Percentiles rank a stretch among this genome's conserved stretches.
phyloP scores from a whole-genome alignment of 306 rosid species.

The Pueraria montana region DNA sequence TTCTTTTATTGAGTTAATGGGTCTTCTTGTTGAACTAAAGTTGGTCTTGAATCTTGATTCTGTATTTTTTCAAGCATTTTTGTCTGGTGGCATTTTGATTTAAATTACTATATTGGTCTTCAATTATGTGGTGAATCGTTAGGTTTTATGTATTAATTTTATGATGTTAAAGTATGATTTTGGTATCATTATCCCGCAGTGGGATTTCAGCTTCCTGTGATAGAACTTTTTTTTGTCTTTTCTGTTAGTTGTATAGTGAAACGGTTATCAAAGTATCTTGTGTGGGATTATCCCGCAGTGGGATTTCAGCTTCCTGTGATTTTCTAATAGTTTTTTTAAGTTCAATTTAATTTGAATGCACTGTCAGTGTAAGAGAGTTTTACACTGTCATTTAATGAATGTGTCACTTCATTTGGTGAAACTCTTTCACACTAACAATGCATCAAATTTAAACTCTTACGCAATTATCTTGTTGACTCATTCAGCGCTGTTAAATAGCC shows the following conservation, averaged over 20 bases:
- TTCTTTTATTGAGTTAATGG: background rate
- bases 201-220: conserved; percentile 14
- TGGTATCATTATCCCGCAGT: background rate
- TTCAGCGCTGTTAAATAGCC: background rate
- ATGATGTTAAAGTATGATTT: background rate
- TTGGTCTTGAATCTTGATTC: conserved; percentile 13
- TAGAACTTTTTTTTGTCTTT: background rate
- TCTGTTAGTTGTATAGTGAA: conserved; percentile 5
- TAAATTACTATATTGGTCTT: conserved; percentile 13
- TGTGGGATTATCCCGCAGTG: no score
- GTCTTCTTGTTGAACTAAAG: background rate
- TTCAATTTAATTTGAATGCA: background rate
- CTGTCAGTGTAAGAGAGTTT: background rate
- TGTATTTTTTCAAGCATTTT: background rate
- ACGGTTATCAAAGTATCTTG: background rate
- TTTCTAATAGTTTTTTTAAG: background rate
- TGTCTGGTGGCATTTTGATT: conserved; percentile 10
- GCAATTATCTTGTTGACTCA: background rate
- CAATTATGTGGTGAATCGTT: conserved; percentile 16
- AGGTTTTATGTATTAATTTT: background rate
- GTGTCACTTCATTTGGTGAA: background rate
- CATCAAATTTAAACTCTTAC: background rate
- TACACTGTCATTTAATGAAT: background rate
- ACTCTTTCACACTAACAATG: background rate
- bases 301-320: no score